Evolutionary conservation across 129 eudicot species (phyloP), one percentile per base, ranked within the genome.

Genomic region (Rutidosis leptorrhynchoides): DNA sequence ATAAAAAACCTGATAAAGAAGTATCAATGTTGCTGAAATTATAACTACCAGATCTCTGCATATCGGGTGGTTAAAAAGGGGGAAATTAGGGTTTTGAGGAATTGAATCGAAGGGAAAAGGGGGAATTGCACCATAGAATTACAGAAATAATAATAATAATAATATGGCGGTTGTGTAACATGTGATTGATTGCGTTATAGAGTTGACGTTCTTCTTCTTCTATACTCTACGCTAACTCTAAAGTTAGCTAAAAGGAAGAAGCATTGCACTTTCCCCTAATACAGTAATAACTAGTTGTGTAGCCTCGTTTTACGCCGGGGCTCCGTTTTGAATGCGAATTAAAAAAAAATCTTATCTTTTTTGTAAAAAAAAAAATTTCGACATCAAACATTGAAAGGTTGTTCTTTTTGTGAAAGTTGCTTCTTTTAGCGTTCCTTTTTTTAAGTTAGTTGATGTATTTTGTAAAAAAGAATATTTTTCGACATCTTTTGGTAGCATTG

Each of bases 141-240:
- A 57, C 51, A 56, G 65, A 35, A 40, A 69, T 33, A 33, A 0
- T 7, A 32, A 57, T 55, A 56, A 57, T 23, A 40, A 69, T 33
- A 33, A 0, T 7, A 32, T 32, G 42, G 46, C 12, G n/a, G 57
- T 57, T 54, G 52, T 56, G 12, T 58, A 7, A 56, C 58, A 26
- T 70, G 74, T 58, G 37, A 56, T 33, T 37, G 46, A 40, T 73
- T 35, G 77, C 77, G 71, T 40, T 73, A 21, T 53, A 69, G 71
- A 73, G 77, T 74, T 74, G 78, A 65, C 48, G 78, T 56, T 74
- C 43, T 74, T 65, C 58, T 64, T 24, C 23, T 49, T 49, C 23
- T 49, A n/a, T 49, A n/a, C 54, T 48, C 40, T 74, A 74, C 78
- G 78, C 78, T 40, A 40, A 40, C 14, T 4, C 46, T 40, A 74